Percentiles rank a stretch among this genome's conserved stretches.
phyloP scores from a whole-genome alignment of 176 grass and related monocot species.

The Triticum turgidum region DNA sequence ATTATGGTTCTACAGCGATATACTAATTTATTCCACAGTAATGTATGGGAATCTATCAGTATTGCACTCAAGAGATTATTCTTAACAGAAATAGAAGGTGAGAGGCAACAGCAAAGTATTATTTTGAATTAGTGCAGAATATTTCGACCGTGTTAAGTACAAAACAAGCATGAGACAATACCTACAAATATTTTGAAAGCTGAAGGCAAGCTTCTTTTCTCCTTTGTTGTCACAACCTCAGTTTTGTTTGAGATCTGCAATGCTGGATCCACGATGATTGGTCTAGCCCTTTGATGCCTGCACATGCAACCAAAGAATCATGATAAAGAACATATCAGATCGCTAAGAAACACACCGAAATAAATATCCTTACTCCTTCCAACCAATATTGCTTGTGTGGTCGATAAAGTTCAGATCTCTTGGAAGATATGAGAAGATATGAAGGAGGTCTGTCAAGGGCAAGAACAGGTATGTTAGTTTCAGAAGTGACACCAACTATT shows the following conservation, averaged over 20 bases:
- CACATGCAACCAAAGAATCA: conserved; percentile 40
- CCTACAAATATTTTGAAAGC: conserved; percentile 99
- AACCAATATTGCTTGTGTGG: conserved; percentile 95
- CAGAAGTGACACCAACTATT: neutral
- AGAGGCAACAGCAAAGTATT: neutral
- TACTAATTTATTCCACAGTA: neutral
- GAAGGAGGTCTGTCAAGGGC: conserved; percentile 79
- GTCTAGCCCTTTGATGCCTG: conserved; percentile 86
- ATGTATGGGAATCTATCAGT: neutral
- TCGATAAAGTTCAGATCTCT: conserved; percentile 91
- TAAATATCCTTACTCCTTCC: conserved; percentile 79
- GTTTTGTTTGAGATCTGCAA: conserved; percentile 77
- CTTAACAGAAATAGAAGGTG: conserved; percentile 14
- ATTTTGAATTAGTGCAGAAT: conserved; percentile 5
- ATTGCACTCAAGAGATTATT: conserved; percentile 7
- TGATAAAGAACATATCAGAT: conserved; percentile 23
- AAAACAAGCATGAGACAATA: conserved; percentile 51
- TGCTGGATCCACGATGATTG: conserved; percentile 92
- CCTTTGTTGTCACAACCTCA: conserved; percentile 81
- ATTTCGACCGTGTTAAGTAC: neutral
- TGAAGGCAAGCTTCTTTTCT: conserved; percentile 95
- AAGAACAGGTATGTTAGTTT: conserved; percentile 12
- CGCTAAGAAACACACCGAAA: conserved; percentile 20
- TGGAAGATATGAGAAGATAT: conserved; percentile 91
- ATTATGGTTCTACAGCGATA: neutral